Percentiles rank a stretch among this genome's conserved stretches.
Conservation (phyloP, 805 yeast species). For the Hemisphaericaspora nanyangensis region DNA sequence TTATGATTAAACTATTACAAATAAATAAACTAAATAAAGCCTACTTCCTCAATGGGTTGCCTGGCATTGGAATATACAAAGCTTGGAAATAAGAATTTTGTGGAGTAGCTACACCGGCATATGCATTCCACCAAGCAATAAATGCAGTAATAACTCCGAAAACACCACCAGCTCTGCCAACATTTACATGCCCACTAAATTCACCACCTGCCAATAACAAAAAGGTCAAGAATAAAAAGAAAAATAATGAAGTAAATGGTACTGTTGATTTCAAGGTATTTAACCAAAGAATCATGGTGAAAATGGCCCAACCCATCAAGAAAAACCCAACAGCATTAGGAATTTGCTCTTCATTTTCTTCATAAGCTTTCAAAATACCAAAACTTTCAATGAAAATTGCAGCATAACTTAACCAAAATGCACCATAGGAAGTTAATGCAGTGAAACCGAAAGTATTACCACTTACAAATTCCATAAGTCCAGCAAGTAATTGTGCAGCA, state of each 20-base stretch:
- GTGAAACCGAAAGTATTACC: slow-evolving; percentile 69
- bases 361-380: slow-evolving; percentile 55
- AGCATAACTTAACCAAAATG: slow-evolving; percentile 66
- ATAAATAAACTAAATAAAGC: slow-evolving; percentile 1
- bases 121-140: slow-evolving; percentile 61
- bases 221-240: slow-evolving; percentile 52
- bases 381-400: slow-evolving; percentile 58
- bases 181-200: slow-evolving; percentile 38
- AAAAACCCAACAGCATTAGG: slow-evolving; percentile 56
- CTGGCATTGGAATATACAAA: slow-evolving; percentile 36
- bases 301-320: slow-evolving; percentile 59
- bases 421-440: slow-evolving; percentile 61
- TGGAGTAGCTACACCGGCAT: slow-evolving; percentile 55
- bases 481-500: slow-evolving; percentile 54
- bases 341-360: slow-evolving; percentile 27
- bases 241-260: slow-evolving; percentile 56
- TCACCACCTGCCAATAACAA: slow-evolving; percentile 51
- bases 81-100: slow-evolving; percentile 57
- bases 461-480: slow-evolving; percentile 60
- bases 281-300: slow-evolving; percentile 50
- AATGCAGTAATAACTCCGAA: slow-evolving; percentile 54
- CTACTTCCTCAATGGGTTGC: slow-evolving; percentile 4
- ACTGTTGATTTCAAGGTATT: slow-evolving; percentile 64
- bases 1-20: background rate
- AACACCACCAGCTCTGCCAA: slow-evolving; percentile 58